Conservation (phyloP, 345 rosid species). For the Hibiscus mutabilis region DNA sequence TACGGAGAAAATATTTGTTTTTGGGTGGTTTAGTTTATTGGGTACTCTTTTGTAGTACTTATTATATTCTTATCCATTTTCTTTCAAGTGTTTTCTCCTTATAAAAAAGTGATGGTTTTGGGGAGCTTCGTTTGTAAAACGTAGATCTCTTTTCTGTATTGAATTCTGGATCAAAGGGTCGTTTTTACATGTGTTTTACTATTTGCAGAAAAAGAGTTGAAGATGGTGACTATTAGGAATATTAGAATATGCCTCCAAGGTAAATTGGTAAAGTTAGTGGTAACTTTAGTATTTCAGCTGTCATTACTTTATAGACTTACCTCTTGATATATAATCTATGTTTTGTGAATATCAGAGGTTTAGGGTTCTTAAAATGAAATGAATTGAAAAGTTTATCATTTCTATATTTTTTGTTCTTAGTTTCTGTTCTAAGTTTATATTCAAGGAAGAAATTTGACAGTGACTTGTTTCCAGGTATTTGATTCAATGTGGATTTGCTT, state of each 20-base stretch:
- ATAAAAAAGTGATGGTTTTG: slow-evolving; percentile 1
- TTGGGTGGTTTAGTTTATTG: slow-evolving; percentile 1
- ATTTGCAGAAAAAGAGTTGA: slow-evolving; percentile 27
- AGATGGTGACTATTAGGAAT: too few relatives aligned
- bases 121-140: background rate
- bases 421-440: too few relatives aligned
- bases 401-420: too few relatives aligned
- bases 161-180: slow-evolving; percentile 6
- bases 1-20: background rate
- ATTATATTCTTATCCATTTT: background rate
- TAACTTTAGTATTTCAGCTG: too few relatives aligned
- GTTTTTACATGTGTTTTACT: slow-evolving; percentile 4
- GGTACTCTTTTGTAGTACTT: background rate
- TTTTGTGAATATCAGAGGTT: too few relatives aligned
- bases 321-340: too few relatives aligned
- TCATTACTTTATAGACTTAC: too few relatives aligned
- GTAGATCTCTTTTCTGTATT: slow-evolving; percentile 31
- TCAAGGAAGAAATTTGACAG: too few relatives aligned
- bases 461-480: background rate
- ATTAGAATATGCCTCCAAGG: too few relatives aligned
- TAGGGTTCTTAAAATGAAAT: too few relatives aligned
- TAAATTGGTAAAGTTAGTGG: too few relatives aligned
- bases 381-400: too few relatives aligned
- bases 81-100: background rate
- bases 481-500: slow-evolving; percentile 81